phyloP scores from a whole-genome alignment of 1,284 basidiomycete genomes.

The Cutaneotrichosporon daszewskae region DNA sequence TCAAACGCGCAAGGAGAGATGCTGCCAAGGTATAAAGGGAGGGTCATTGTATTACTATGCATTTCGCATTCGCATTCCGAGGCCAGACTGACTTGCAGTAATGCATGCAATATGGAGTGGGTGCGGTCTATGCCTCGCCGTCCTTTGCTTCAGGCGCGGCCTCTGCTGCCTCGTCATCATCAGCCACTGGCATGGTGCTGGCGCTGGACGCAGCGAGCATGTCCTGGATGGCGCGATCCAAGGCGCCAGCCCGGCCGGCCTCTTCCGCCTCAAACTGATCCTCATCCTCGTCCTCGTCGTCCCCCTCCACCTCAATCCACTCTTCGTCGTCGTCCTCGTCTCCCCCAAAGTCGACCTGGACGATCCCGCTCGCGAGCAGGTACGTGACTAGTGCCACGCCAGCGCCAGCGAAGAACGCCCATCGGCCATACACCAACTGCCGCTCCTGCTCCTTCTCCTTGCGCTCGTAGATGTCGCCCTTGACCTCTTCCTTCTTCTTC shows the following conservation, averaged over 20 bases:
- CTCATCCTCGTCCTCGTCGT: slow-evolving; percentile 6
- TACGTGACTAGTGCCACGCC: slow-evolving; percentile 33
- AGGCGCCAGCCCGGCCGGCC: slow-evolving; percentile 2
- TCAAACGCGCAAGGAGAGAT: slow-evolving; percentile 35
- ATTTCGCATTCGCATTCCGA: no score
- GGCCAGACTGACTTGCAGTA: no score
- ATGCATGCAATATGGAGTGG: no score
- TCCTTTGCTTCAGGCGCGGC: no score
- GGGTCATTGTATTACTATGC: no score
- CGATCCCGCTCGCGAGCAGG: slow-evolving; percentile 32
- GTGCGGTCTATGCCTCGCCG: no score
- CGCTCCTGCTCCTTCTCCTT: slow-evolving; percentile 25
- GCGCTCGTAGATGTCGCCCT: not conserved
- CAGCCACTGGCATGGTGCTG: no score
- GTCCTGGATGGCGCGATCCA: no score
- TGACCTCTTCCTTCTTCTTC: not conserved
- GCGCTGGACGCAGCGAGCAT: no score
- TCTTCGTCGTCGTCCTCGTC: slow-evolving; percentile 22
- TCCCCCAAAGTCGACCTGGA: slow-evolving; percentile 27
- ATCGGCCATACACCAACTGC: slow-evolving; percentile 30
- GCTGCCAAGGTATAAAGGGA: no score
- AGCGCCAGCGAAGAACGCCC: slow-evolving; percentile 38
- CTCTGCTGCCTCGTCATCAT: no score
- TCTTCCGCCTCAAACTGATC: slow-evolving; percentile 13
- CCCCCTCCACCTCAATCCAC: slow-evolving; percentile 8